Base-by-base conservation (phyloP, 2,329 filamentous ascomycete genomes). In the Trichoderma sp. region DNA sequence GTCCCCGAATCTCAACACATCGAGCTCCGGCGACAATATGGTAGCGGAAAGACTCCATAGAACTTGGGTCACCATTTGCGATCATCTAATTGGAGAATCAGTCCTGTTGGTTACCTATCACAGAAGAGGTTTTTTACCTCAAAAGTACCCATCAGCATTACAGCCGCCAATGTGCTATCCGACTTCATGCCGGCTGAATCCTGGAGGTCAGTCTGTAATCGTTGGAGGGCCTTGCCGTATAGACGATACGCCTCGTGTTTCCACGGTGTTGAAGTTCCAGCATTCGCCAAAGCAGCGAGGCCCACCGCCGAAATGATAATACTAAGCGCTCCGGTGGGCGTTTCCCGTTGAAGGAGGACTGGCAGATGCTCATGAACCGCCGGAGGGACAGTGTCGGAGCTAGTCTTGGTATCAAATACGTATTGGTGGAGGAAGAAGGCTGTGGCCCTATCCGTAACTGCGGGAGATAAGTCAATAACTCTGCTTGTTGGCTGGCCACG, bases 341-440 rank as follows among this genome's bases (percentile, higher is more conserved):
- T 8, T 32, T 75, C 67, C 0, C 47, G 63, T 15, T 39, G 56
- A 6, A 76, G 63, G 7, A 76, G 71, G 2, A 28, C 36, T 1
- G 75, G 75, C 3, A 76, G 71, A 53, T 76, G 76, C 32, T 76
- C 73, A 9, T 76, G 73, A 14, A 67, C 73, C 7, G 71, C 71
- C 0, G 70, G 11, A 0, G 64, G 11, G 1, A 51, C 30, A 6
- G 57, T 62, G 15, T 24, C 36, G 15, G 62, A 65, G 18, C 32
- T 8, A 36, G 43, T 30, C 30, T 28, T 47, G 28, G 26, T 28
- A n/a, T n/a, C 24, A 34, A 70, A n/a, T n/a, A 73, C 68, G 8
- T 76, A 76, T 24, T 76, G 75, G 5, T 70, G 53, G 30, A 76
- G 67, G 28, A 76, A 76, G n/a, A 76, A 76, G 3, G 58, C 56